phyloP scores from a whole-genome alignment of 2,329 filamentous ascomycete genomes.

The Colletotrichum trifolii region DNA sequence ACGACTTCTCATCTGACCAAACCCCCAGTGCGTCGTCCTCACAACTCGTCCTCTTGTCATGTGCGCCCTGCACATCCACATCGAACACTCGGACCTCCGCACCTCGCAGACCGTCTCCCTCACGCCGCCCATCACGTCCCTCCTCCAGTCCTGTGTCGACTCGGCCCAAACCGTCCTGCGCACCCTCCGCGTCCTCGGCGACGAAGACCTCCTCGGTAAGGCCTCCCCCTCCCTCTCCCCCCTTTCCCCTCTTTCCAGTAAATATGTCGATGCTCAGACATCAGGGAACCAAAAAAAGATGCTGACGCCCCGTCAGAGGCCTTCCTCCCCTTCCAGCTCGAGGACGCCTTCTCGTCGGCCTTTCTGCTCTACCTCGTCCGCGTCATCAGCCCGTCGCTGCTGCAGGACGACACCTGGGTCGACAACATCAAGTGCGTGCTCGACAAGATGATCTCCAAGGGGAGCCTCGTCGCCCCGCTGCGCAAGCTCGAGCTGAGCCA shows the following conservation, averaged over 20 bases:
- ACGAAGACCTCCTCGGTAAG: slow-evolving; percentile 43
- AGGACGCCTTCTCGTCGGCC: slow-evolving; percentile 54
- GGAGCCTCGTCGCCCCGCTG: slow-evolving; percentile 50
- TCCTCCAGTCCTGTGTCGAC: slow-evolving; percentile 36
- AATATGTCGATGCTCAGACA: too few relatives aligned
- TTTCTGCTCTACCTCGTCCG: slow-evolving; percentile 51
- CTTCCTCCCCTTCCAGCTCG: slow-evolving; percentile 54
- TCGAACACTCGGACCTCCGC: slow-evolving; percentile 33
- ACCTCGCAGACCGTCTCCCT: slow-evolving; percentile 24
- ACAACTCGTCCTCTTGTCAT: slow-evolving; percentile 35
- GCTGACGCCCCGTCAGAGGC: slow-evolving; percentile 40
- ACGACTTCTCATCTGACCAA: not conserved
- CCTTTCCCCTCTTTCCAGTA: not conserved
- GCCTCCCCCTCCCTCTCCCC: fast-evolving
- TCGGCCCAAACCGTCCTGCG: slow-evolving; percentile 35
- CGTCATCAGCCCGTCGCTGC: slow-evolving; percentile 45
- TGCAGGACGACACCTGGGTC: slow-evolving; percentile 48
- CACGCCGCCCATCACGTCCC: slow-evolving; percentile 29
- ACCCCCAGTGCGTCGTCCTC: slow-evolving; percentile 29
- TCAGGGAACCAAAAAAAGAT: too few relatives aligned
- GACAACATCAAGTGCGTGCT: slow-evolving; percentile 50
- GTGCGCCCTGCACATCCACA: slow-evolving; percentile 43
- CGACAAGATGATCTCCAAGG: slow-evolving; percentile 50
- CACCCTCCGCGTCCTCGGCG: slow-evolving; percentile 34
- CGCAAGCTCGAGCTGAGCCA: slow-evolving; percentile 51